phyloP scores from a whole-genome alignment of 352 stramenopile species.

The Phytophthora hibernalis region DNA sequence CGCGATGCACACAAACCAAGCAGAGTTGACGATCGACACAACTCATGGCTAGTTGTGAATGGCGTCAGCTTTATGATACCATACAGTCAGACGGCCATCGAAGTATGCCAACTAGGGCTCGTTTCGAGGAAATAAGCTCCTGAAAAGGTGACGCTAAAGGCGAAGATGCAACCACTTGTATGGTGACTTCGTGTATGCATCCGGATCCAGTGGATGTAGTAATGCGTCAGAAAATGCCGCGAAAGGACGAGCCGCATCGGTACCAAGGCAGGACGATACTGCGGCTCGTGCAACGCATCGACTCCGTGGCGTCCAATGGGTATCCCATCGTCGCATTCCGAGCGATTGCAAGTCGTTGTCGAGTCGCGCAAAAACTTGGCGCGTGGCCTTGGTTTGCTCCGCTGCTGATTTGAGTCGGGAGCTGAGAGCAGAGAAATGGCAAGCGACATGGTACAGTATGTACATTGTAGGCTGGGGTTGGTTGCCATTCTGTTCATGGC shows the following conservation, averaged over 20 bases:
- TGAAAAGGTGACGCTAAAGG: background rate
- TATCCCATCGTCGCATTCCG: too few relatives aligned
- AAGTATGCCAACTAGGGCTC: slow-evolving; percentile 10
- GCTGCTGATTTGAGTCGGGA: slow-evolving; percentile 25
- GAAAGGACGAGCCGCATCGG: slow-evolving; percentile 14
- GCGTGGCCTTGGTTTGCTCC: slow-evolving; percentile 14
- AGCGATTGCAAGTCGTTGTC: too few relatives aligned
- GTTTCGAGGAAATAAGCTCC: slow-evolving; percentile 1
- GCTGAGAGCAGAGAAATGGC: slow-evolving; percentile 9
- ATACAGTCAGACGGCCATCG: slow-evolving; percentile 18
- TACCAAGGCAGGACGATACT: background rate
- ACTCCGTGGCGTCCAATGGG: background rate
- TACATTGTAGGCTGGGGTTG: too few relatives aligned
- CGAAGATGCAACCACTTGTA: slow-evolving; percentile 4
- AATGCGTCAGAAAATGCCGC: slow-evolving; percentile 33
- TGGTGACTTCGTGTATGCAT: too few relatives aligned
- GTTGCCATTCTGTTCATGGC: slow-evolving; percentile 4
- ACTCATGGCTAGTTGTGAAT: background rate
- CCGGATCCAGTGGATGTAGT: slow-evolving; percentile 16
- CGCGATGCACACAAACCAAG: background rate
- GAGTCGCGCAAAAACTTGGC: slow-evolving; percentile 14
- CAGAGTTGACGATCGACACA: background rate
- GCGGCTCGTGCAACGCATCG: background rate
- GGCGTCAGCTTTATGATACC: slow-evolving; percentile 15
- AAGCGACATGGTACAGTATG: background rate